Base-by-base conservation (phyloP, 1,139 yeast species). In the Hemisphaericaspora subhashii region DNA sequence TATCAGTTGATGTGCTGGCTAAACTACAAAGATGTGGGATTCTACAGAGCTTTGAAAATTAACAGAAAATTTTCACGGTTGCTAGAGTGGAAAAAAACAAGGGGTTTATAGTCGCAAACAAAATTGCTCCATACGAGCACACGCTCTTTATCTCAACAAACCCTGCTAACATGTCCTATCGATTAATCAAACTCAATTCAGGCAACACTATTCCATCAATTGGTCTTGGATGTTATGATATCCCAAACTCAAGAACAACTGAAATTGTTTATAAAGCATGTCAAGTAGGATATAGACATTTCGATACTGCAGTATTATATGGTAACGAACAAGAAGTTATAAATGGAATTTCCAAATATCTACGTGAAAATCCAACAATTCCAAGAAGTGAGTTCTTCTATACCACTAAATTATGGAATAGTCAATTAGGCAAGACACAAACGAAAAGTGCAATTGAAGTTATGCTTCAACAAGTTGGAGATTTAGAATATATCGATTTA, bases 351-450 rank as follows among this genome's bases (percentile, higher is more conserved):
- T 24, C 45, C 12, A 51, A 66, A 35, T 83, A 81, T 78, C 45
- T 83, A n/a, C 51, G 62, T 3, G 78, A 76, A 28, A 72, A 72
- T 31, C 75, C 79, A 0, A 47, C 62, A 14, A 60, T 70, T 36
- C 67, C 68, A 41, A 64, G 94, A 35, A 66, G 64, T 33, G 89
- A 84, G 23, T 74, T 86, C 16, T 83, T 78, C 51, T 85, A 81
- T 55, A 83, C 92, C 5, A 68, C 74, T 26, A 68, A 68, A 47
- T 48, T 62, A 31, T 65, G 72, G 71, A 62, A 66, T 41, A 58
- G 60, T 31, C 66, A 64, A 43, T 53, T 61, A 33, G 70, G 69
- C 2, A 51, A 55, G 27, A 17, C 29, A 1, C 40, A 43, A 15
- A 61, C 68, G 15, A 50, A 50, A 27, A 26, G 33, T 4, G 70